Percentiles rank a stretch among this genome's conserved stretches.
Evolutionary conservation across 176 grass and related monocot species (phyloP).

Genomic region (Oryza officinalis): DNA sequence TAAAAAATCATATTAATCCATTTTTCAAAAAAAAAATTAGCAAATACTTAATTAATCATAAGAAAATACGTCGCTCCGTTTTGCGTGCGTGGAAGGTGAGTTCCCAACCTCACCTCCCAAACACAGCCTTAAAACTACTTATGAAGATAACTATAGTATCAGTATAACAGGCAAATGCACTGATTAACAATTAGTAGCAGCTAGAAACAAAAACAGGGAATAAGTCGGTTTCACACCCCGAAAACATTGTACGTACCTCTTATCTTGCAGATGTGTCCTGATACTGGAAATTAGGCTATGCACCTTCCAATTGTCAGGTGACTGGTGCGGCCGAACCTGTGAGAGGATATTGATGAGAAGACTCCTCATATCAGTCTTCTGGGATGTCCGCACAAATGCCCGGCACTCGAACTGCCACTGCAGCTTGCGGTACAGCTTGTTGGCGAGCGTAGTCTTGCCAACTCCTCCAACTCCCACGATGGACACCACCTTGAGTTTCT

Average conservation of each 20-base stretch:
- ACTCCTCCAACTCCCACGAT: constrained; percentile 21
- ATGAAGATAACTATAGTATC: too few species aligned
- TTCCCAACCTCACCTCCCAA: too few species aligned
- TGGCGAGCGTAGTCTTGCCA: constrained; percentile 19
- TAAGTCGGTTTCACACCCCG: too few species aligned
- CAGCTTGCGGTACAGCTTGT: constrained; percentile 10
- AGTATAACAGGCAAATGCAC: too few species aligned
- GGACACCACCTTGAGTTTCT: constrained; percentile 25
- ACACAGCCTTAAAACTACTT: too few species aligned
- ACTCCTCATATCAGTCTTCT: constrained; percentile 26
- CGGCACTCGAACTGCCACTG: background rate
- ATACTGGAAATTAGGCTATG: constrained; percentile 30
- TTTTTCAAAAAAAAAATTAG: too few species aligned
- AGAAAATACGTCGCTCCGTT: too few species aligned
- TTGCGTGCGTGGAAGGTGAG: too few species aligned
- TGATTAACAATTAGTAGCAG: too few species aligned
- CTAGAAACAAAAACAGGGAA: background rate
- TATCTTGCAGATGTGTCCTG: constrained; percentile 35
- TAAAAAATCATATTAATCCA: too few species aligned
- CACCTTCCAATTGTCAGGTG: constrained; percentile 1
- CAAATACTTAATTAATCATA: too few species aligned
- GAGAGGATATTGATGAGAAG: constrained; percentile 37
- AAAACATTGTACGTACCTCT: constrained; percentile 6
- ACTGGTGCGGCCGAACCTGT: constrained; percentile 21
- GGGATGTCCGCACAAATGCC: constrained; percentile 17